phyloP scores from a whole-genome alignment of 2,329 filamentous ascomycete species.

The Emydomyces testavorans region DNA sequence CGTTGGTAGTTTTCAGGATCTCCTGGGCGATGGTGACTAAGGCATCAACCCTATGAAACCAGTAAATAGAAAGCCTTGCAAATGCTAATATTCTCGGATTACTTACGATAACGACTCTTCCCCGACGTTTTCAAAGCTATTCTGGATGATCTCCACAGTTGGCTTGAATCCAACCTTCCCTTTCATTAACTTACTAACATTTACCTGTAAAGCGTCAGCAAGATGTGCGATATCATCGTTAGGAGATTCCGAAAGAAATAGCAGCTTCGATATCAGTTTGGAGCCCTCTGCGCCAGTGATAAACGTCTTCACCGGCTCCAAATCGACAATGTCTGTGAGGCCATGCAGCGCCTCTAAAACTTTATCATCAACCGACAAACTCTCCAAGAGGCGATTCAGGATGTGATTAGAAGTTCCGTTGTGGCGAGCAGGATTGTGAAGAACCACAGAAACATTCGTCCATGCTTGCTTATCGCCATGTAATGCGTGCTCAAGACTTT shows the following conservation, averaged over 20 bases:
- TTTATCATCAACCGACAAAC: constrained; percentile 31
- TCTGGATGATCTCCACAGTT: constrained; percentile 43
- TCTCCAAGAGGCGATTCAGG: constrained; percentile 31
- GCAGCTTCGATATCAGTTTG: constrained; percentile 41
- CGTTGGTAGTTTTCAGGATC: constrained; percentile 25
- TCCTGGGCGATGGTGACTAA: constrained; percentile 45
- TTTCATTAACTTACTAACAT: constrained; percentile 28
- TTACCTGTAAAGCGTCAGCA: constrained; percentile 27
- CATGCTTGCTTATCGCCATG: constrained; percentile 29
- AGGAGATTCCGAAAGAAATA: constrained; percentile 44
- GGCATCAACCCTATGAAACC: constrained; percentile 41
- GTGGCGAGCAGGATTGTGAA: constrained; percentile 29
- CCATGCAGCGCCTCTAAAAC: constrained; percentile 33
- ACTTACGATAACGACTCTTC: constrained; percentile 38
- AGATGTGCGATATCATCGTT: constrained; percentile 41
- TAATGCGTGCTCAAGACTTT: constrained; percentile 28
- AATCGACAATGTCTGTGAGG: constrained; percentile 35
- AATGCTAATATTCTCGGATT: background rate
- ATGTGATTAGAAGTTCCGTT: constrained; percentile 27
- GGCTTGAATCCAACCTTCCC: constrained; percentile 35
- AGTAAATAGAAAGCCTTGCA: constrained; percentile 19
- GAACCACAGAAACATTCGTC: constrained; percentile 29
- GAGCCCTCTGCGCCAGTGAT: constrained; percentile 37
- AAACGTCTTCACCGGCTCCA: constrained; percentile 35
- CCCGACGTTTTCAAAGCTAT: constrained; percentile 39